phyloP scores from a whole-genome alignment of 2,329 filamentous ascomycete species.

The Sarocladiaceae sp. region DNA sequence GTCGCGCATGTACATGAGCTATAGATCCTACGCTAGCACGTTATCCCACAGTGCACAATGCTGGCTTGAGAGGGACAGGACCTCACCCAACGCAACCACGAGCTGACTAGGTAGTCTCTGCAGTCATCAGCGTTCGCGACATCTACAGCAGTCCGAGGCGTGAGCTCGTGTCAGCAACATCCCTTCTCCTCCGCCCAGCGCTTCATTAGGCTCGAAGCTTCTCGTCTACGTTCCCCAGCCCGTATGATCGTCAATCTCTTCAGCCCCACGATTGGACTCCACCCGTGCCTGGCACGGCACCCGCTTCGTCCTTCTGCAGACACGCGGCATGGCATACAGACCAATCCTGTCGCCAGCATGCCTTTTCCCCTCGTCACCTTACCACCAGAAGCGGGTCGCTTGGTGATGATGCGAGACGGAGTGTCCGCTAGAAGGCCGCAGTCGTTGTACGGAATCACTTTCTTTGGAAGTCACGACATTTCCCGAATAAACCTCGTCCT shows the following conservation, averaged over 20 bases:
- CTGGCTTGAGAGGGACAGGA: no score
- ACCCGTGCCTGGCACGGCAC: constrained; percentile 2
- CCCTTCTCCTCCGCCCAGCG: background rate
- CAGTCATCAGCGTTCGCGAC: background rate
- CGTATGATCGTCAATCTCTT: background rate
- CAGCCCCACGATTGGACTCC: background rate
- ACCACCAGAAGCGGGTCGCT: constrained; percentile 1
- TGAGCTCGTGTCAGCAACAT: no score
- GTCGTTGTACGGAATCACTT: no score
- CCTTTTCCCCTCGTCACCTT: constrained; percentile 1
- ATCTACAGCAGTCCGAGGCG: no score
- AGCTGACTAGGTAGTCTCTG: no score
- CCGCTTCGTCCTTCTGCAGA: background rate
- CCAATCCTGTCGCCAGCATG: background rate
- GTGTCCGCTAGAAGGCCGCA: background rate
- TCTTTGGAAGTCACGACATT: no score
- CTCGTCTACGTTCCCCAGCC: background rate
- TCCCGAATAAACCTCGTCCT: no score
- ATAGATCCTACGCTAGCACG: no score
- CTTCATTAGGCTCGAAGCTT: background rate
- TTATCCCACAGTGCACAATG: no score
- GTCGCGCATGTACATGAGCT: no score
- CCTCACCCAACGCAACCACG: no score
- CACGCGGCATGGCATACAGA: background rate
- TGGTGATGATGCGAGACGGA: no score